Conservation (phyloP, 768 basidiomycete genomes). For the Hydnomerulius pinastri region DNA sequence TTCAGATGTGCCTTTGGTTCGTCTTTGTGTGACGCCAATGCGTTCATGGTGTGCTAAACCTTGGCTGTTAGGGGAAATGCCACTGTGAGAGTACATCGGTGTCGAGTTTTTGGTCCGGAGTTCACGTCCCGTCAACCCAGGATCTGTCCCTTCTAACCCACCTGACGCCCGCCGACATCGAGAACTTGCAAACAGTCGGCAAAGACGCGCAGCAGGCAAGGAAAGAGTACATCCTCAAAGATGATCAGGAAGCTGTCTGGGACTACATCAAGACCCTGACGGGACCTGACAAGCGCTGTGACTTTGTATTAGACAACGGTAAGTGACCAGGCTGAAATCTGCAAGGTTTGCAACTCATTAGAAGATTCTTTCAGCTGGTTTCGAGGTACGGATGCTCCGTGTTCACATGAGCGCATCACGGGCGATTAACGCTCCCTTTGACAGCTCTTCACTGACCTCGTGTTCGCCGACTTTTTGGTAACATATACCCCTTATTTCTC, state of each 20-base stretch:
- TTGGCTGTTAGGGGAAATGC: slow-evolving; percentile 79
- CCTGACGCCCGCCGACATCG: slow-evolving; percentile 79
- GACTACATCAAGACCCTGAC: slow-evolving; percentile 59
- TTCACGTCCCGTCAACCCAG: slow-evolving; percentile 37
- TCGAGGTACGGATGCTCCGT: slow-evolving; percentile 59
- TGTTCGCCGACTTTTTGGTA: slow-evolving; percentile 91
- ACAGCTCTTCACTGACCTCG: slow-evolving; percentile 89
- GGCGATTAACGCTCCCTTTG: neutral
- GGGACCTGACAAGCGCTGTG: slow-evolving; percentile 50
- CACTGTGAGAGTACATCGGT: slow-evolving; percentile 53
- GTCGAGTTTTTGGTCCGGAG: neutral
- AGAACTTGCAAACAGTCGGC: slow-evolving; percentile 79
- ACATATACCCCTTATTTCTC: slow-evolving; percentile 84
- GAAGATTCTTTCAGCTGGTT: slow-evolving; percentile 62
- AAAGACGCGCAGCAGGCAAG: slow-evolving; percentile 77
- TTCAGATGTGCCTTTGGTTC: slow-evolving; percentile 85
- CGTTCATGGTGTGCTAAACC: too few species aligned
- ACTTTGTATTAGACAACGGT: slow-evolving; percentile 95
- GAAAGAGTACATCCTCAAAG: slow-evolving; percentile 77
- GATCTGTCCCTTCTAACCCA: slow-evolving; percentile 92
- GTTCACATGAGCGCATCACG: neutral
- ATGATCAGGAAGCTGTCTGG: slow-evolving; percentile 82
- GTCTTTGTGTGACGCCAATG: neutral
- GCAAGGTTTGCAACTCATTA: neutral
- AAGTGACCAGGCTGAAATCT: slow-evolving; percentile 5